Conservation (phyloP, 78 protist genomes). For the Dictyostelium purpureum region DNA sequence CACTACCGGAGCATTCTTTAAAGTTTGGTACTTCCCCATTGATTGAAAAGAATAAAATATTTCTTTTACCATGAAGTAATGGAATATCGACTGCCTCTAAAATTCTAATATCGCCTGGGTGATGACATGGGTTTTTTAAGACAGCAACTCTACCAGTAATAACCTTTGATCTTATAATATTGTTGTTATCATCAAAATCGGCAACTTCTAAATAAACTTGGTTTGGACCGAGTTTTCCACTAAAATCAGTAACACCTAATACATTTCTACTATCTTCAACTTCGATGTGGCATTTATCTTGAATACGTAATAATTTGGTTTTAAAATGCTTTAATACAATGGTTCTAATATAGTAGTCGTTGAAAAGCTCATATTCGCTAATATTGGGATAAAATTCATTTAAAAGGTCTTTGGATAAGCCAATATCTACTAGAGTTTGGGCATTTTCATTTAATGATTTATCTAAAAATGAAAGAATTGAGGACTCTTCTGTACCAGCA, state of each 20-base stretch:
- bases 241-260: conserved; percentile 55
- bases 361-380: neutral
- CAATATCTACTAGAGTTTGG: neutral
- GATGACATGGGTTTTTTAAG: conserved; percentile 69
- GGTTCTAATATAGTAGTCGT: conserved; percentile 28
- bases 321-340: neutral
- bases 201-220: conserved; percentile 40
- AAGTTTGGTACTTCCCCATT: conserved; percentile 60
- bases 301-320: neutral
- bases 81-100: conserved; percentile 43
- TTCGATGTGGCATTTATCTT: conserved; percentile 20
- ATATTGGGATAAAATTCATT: neutral
- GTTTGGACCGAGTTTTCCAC: conserved; percentile 11
- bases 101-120: conserved; percentile 78
- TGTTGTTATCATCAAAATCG: neutral
- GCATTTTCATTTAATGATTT: neutral
- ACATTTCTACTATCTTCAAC: conserved; percentile 20
- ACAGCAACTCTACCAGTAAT: conserved; percentile 38
- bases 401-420: neutral
- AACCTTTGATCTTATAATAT: neutral
- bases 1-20: conserved; percentile 73
- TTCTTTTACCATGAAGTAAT: neutral
- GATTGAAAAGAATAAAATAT: conserved; percentile 56
- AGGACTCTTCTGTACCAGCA: conserved; percentile 39
- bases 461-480: neutral